phyloP scores from a whole-genome alignment of 78 protist species.

The Goniomonas avonlea region DNA sequence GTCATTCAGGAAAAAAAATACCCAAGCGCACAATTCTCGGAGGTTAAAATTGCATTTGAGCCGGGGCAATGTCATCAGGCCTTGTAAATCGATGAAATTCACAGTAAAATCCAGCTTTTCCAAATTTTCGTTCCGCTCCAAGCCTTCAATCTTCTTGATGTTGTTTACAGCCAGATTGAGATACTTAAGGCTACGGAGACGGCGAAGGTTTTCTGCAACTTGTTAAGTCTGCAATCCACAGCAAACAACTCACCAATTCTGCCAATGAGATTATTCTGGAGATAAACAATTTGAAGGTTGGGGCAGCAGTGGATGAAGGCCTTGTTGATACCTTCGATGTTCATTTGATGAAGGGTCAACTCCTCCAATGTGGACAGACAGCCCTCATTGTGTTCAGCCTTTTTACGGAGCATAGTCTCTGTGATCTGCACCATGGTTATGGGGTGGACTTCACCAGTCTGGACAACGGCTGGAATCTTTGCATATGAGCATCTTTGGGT shows the following conservation, averaged over 20 bases:
- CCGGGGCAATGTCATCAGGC: constrained; percentile 20
- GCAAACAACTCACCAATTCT: too few species aligned
- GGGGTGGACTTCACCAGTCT: too few species aligned
- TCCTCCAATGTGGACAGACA: constrained; percentile 57
- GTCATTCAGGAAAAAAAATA: too few species aligned
- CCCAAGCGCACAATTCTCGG: constrained; percentile 40
- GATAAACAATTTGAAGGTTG: constrained; percentile 49
- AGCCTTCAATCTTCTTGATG: constrained; percentile 33
- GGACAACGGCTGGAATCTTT: too few species aligned
- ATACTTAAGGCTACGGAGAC: constrained; percentile 51
- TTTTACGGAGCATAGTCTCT: constrained; percentile 50
- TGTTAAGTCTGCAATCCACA: too few species aligned
- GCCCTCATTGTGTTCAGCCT: constrained; percentile 76
- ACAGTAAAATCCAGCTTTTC: constrained; percentile 67
- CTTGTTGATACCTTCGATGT: constrained; percentile 60
- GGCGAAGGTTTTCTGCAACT: constrained; percentile 48
- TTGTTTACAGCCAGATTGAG: constrained; percentile 72
- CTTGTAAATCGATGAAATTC: constrained; percentile 63
- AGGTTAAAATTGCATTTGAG: constrained; percentile 37
- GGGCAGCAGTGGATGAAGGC: constrained; percentile 46
- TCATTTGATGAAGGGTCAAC: constrained; percentile 73
- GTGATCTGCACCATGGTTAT: constrained; percentile 38
- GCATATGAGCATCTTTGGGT: too few species aligned
- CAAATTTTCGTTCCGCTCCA: constrained; percentile 59
- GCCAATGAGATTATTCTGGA: constrained; percentile 61